Percentiles rank a stretch among this genome's conserved stretches.
Conservation (phyloP, 2,329 filamentous ascomycete species). For the Zasmidium angulare region DNA sequence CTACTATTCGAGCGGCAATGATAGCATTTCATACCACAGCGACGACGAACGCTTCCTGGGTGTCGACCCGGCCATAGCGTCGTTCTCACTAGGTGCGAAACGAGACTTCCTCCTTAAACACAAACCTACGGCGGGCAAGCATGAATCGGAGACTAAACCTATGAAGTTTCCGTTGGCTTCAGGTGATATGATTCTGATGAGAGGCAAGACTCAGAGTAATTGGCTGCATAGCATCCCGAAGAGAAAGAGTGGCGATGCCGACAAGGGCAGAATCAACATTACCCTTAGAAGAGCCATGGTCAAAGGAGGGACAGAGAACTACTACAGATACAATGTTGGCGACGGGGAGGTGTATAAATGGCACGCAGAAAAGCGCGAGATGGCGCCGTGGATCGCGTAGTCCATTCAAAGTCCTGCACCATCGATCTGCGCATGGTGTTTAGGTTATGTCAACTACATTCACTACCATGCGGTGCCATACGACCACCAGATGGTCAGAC, state of each 20-base stretch:
- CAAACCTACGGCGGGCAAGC: conserved; percentile 55
- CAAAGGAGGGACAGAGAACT: conserved; percentile 74
- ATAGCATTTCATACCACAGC: conserved; percentile 77
- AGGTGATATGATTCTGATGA: conserved; percentile 80
- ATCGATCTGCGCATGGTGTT: no score
- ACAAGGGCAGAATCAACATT: conserved; percentile 68
- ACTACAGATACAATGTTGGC: conserved; percentile 81
- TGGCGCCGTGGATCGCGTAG: conserved; percentile 39
- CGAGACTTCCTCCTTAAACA: conserved; percentile 79
- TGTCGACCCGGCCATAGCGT: conserved; percentile 68
- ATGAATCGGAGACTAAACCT: conserved; percentile 39
- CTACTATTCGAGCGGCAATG: conserved; percentile 74
- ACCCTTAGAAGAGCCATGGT: conserved; percentile 73
- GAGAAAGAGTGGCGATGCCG: conserved; percentile 61
- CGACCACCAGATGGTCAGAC: no score
- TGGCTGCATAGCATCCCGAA: conserved; percentile 82
- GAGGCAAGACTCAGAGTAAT: conserved; percentile 68
- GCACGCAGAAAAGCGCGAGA: conserved; percentile 57
- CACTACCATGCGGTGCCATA: no score
- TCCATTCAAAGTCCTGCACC: no score
- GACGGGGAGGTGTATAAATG: conserved; percentile 67
- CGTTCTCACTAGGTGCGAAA: conserved; percentile 68
- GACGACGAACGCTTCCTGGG: conserved; percentile 80
- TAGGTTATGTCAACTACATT: no score
- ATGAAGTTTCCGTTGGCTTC: conserved; percentile 58